Base-by-base conservation (phyloP, 1,284 basidiomycete genomes). In the Xerocomus cyaneibrunnescens region DNA sequence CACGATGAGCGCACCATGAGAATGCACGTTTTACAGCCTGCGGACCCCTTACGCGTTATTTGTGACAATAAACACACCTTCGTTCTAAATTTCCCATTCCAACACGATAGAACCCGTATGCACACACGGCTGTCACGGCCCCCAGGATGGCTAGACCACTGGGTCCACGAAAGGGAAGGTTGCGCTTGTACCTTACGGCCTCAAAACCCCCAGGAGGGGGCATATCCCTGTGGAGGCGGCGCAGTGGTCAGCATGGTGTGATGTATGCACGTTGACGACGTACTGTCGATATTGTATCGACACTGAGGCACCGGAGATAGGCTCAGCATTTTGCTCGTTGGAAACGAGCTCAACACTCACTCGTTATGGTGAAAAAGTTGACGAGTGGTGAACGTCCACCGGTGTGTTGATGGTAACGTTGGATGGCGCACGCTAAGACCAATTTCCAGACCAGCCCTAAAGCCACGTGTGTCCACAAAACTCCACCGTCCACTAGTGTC, bases 201-300 rank as follows among this genome's bases (percentile, higher is more conserved):
- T 92, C 92, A 75, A 97, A 99, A 6, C 96, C 96, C 58, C 94
- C 95, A 42, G 85, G 65, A 40, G 96, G 95, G 63, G 95, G 95
- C 84, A 99, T 90, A 70, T 99, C 96, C 75, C 96, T 98, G 68
- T 59, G 59, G 56, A 50, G 40, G 48, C 52, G 52, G 58, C 46
- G 36, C 23, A 41, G 16, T 21, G 32, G 47, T 70, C 54, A 62
- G 21, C 50, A 36, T 36, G 41, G 34, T 12, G 54, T 46, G 44
- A 38, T 49, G 13, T n/a, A 42, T 12, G 14, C 36, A 34, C 27
- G 19, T 30, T 8, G 16, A 34, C 38, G 16, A 72, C 84, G 56
- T 65, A 88, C 85, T 88, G 85, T 76, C 80, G 75, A 69, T 79
- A 87, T 34, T 76, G 77, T 44, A 76, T 67, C 52, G 84, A 80